Evolutionary conservation across 2,329 filamentous ascomycete genomes (phyloP).

Genomic region (Fusarium agapanthi): DNA sequence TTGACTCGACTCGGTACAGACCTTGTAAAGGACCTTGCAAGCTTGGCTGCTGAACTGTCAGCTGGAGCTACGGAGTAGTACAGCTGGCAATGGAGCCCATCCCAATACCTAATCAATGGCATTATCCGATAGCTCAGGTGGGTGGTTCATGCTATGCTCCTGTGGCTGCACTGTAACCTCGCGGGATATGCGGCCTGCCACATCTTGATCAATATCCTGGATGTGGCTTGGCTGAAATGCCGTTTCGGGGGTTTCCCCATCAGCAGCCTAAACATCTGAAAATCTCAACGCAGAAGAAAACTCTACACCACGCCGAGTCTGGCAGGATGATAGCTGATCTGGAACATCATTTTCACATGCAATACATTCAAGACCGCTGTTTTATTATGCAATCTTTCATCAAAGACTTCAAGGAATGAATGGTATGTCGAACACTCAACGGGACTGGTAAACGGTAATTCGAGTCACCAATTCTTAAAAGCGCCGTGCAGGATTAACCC

Average conservation of each 20-base stretch:
- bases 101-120: neutral
- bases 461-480: slow-evolving; percentile 72
- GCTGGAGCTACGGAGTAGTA: neutral
- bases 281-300: neutral
- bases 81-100: neutral
- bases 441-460: slow-evolving; percentile 66
- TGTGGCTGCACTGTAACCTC: neutral
- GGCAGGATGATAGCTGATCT: neutral
- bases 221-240: slow-evolving; percentile 5
- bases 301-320: neutral
- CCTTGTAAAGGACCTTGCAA: neutral
- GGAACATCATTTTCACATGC: neutral
- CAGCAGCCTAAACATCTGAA: neutral
- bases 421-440: slow-evolving; percentile 68
- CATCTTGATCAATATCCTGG: neutral
- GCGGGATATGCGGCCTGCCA: neutral
- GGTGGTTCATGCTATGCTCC: slow-evolving; percentile 1
- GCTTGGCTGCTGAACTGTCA: slow-evolving; percentile 1
- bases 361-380: neutral
- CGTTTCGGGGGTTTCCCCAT: neutral
- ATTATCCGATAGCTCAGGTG: neutral
- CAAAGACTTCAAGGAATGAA: neutral
- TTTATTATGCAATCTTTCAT: neutral
- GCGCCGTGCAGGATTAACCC: slow-evolving; percentile 56
- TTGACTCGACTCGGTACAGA: neutral